A percentile compares a stretch with the other conserved stretches of the same genome.
Evolutionary conservation across 768 basidiomycete genomes (phyloP).

Genomic region (Chiua virens): DNA sequence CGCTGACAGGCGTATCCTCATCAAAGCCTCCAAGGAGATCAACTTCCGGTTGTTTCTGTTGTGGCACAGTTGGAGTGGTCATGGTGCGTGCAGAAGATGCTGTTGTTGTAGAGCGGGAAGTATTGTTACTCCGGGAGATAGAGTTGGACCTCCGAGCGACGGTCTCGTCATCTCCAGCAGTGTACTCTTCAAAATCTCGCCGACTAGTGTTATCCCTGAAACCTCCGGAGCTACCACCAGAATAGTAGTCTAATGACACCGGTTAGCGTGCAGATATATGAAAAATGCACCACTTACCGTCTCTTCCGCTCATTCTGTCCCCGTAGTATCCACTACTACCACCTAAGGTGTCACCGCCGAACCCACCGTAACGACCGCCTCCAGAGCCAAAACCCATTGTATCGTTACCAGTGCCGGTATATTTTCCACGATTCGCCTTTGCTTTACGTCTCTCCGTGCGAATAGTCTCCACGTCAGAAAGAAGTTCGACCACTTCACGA

Average conservation of each 20-base stretch:
- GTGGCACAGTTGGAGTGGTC: constrained; percentile 31
- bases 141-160: constrained; percentile 40
- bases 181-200: constrained; percentile 87
- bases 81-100: constrained; percentile 40
- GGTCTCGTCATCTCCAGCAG: constrained; percentile 91
- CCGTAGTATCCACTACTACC: constrained; percentile 43
- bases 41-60: constrained; percentile 51
- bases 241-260: constrained; percentile 35
- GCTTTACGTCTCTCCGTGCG: constrained; percentile 89
- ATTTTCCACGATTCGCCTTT: constrained; percentile 87
- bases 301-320: constrained; percentile 39
- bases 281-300: constrained; percentile 34
- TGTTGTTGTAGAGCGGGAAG: constrained; percentile 33
- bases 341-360: constrained; percentile 55
- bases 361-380: constrained; percentile 66
- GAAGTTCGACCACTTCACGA: constrained; percentile 87
- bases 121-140: constrained; percentile 30
- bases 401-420: constrained; percentile 84
- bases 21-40: constrained; percentile 79
- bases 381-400: constrained; percentile 61
- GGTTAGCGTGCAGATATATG: constrained; percentile 1
- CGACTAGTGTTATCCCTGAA: constrained; percentile 61
- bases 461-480: constrained; percentile 89
- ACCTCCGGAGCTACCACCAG: constrained; percentile 47
- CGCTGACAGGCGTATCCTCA: constrained; percentile 46